Base-by-base conservation (phyloP, 2,329 filamentous ascomycete species). In the Dothistroma pini region DNA sequence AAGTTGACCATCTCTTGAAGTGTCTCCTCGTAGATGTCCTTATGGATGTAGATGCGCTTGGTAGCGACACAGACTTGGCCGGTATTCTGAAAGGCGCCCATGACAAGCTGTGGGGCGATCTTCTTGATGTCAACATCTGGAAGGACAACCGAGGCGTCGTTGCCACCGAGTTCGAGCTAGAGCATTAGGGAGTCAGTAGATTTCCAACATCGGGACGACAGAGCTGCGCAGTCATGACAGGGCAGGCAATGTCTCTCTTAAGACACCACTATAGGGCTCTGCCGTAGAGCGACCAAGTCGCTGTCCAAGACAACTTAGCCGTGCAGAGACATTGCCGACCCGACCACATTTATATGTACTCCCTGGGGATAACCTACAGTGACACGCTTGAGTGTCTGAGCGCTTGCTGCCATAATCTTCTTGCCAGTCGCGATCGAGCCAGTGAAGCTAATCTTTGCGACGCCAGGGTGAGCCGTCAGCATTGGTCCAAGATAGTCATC, bases 371-470 rank as follows among this genome's bases (percentile, higher is more conserved):
- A n/a, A n/a, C n/a, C n/a, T n/a, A n/a, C n/a, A 0, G 83, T 86
- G 21, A 85, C 79, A 47, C 84, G 77, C 78, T 87, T 88, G 29
- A 88, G 74, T 0, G 83, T 85, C 70, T 80, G 79, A 25, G 81
- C 77, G 56, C 79, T 80, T n/a, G 78, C 80, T 58, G 79, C 79
- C 78, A 86, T 82, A 57, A 88, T 82, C 71, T 80, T 81, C 76
- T 86, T 87, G 10, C 86, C 86, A 0, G 83, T 86, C 0, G 78
- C 76, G 7, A 79, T 83, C 11, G 83, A 86, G 2, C 86, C 85
- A 0, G 86, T 88, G 74, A 89, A 89, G 65, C 78, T 80, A 70
- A 89, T 82, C 77, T 86, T 88, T 59, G 81, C 78, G 58, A 88
- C 80, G 21, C 78, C 82, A 0, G 84, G 83, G 67, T 88, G 85